Evolutionary conservation across 345 rosid species (phyloP).

Genomic region (Populus simonii): DNA sequence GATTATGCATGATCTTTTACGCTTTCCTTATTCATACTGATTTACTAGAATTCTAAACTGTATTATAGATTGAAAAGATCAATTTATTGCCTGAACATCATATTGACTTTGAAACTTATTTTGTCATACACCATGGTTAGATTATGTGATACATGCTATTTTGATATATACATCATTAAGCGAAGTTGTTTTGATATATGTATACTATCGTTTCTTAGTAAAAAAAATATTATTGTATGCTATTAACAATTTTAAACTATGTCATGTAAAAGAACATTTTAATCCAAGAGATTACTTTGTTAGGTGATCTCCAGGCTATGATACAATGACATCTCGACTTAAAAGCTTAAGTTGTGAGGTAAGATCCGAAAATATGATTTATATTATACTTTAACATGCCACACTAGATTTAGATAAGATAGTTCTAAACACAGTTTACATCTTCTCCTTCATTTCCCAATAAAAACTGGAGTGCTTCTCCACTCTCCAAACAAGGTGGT

Average conservation of each 20-base stretch:
- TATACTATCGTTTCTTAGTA: too few relatives aligned
- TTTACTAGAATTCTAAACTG: neutral
- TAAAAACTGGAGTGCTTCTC: neutral
- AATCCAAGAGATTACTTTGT: too few relatives aligned
- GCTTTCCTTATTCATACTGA: neutral
- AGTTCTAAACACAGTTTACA: too few relatives aligned
- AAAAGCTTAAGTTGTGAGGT: too few relatives aligned
- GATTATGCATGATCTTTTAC: neutral
- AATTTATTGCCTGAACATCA: neutral
- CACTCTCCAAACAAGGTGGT: neutral
- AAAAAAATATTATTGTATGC: too few relatives aligned
- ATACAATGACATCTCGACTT: too few relatives aligned
- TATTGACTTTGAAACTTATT: too few relatives aligned
- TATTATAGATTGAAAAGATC: neutral
- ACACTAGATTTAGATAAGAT: neutral
- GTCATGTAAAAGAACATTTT: too few relatives aligned
- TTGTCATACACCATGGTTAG: neutral
- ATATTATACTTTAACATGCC: neutral
- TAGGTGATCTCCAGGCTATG: too few relatives aligned
- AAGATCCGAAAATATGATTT: too few relatives aligned
- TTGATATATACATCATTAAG: neutral
- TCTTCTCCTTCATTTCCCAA: neutral
- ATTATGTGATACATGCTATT: neutral
- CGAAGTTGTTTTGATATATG: too few relatives aligned
- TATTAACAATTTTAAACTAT: too few relatives aligned